Evolutionary conservation across 352 stramenopile species (phyloP), one percentile per base, ranked within the genome.

Genomic region (Globisporangium alternatum): DNA sequence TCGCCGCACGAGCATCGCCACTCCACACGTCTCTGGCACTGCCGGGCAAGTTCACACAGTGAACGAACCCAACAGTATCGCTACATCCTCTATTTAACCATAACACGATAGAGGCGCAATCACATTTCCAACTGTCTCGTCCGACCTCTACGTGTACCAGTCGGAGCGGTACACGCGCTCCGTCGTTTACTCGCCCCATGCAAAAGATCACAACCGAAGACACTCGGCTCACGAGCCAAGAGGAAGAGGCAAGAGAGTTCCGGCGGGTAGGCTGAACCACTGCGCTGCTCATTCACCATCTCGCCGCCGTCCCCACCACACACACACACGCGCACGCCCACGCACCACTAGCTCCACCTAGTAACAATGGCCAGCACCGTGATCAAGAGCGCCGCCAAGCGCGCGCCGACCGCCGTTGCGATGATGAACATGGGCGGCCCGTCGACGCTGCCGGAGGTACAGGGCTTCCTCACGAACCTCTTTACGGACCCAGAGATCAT

Each of bases 401-500:
- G 66, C 51, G 62, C 67, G 56, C 67, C 70, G 17, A 94, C 86
- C n/a, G 83, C 81, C 39, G 78, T 94, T 59, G 83, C 83, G 60
- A 95, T 99, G 69, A 84, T 99, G 56, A 99, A 99, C 83, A 96
- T 99, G 75, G 97, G 97, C 65, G 97, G 97, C 1, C 97, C 97
- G 9, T 97, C 97, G 63, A 97, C 87, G 17, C 74, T 93, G 9
- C 75, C 95, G 43, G 96, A 99, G 69, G 97, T 99, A 43, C 89
- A 98, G 86, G 81, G 79, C 76, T 99, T 99, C 77, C 83, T 99
- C 49, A 99, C 97, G 64, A 99, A 99, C 77, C 86, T 99, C 43
- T 99, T 99, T 82, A 93, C 89, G 43, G 97, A 99, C 80, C 92
- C 95, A 5, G 97, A 99, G 72, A 99, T 99, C 71, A 99, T 99